phyloP scores from a whole-genome alignment of 1,284 basidiomycete species.

The Moesziomyces antarcticus region DNA sequence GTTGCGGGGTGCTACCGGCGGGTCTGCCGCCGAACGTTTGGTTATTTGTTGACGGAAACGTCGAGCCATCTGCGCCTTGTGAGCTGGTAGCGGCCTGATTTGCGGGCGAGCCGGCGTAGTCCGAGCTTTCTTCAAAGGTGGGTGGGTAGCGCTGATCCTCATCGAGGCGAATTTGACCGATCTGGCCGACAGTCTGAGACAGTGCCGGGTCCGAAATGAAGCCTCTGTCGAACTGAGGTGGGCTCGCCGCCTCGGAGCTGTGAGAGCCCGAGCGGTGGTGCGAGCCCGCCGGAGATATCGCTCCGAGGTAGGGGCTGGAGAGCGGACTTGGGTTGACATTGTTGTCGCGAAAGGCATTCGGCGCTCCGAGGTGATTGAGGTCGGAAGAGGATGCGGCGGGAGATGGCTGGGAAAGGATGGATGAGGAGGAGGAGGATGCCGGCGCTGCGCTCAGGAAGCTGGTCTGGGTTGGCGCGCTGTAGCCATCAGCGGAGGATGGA shows the following conservation, averaged over 20 bases:
- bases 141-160: constrained; percentile 33
- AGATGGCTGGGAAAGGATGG: constrained; percentile 8
- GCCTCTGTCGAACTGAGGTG: constrained; percentile 10
- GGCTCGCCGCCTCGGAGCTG: constrained; percentile 35
- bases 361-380: constrained; percentile 8
- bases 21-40: constrained; percentile 4
- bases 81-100: constrained; percentile 5
- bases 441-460: constrained; percentile 26
- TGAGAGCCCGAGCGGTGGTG: constrained; percentile 29
- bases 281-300: constrained; percentile 19
- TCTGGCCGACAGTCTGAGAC: constrained; percentile 33
- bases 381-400: constrained; percentile 11
- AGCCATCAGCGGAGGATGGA: constrained; percentile 48
- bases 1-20: constrained; percentile 19
- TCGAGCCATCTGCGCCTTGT: constrained; percentile 6
- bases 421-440: constrained; percentile 13
- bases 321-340: constrained; percentile 30
- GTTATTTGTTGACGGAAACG: constrained; percentile 7
- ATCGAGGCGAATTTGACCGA: constrained; percentile 41
- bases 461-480: constrained; percentile 32
- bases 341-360: constrained; percentile 31
- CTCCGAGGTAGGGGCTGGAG: constrained; percentile 28
- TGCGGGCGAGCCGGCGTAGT: constrained; percentile 18
- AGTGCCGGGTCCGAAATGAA: constrained; percentile 22
- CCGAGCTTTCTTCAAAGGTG: constrained; percentile 32